Conservation (phyloP, 768 basidiomycete genomes). For the Leccinum fibrillosum region DNA sequence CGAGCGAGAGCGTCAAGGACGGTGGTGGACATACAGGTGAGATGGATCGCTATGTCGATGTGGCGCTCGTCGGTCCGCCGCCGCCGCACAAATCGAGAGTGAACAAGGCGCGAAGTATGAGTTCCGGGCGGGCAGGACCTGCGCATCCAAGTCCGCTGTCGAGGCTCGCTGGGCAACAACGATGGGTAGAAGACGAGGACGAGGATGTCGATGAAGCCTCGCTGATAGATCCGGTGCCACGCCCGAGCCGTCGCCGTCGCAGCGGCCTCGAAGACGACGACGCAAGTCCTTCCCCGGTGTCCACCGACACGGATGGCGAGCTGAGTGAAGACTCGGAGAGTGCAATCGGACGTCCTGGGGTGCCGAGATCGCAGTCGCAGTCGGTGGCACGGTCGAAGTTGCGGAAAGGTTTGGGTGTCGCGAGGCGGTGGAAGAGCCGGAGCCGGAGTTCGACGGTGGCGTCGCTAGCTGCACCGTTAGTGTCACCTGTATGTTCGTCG, state of each 20-base stretch:
- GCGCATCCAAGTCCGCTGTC: constrained; percentile 68
- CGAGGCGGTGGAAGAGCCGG: constrained; percentile 33
- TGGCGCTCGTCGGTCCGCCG: constrained; percentile 12
- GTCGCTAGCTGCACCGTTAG: constrained; percentile 32
- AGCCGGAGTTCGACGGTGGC: constrained; percentile 70
- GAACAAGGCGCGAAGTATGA: constrained; percentile 39
- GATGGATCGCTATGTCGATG: constrained; percentile 32
- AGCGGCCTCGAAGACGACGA: constrained; percentile 43
- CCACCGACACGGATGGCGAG: constrained; percentile 59
- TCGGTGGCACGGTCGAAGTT: constrained; percentile 32
- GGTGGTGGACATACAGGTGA: constrained; percentile 25
- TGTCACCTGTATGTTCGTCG: constrained; percentile 18
- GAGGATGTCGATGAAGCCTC: constrained; percentile 2
- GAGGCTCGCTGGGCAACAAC: constrained; percentile 48
- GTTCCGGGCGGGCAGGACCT: constrained; percentile 21
- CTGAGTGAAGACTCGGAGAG: constrained; percentile 31
- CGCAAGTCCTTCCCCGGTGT: constrained; percentile 55
- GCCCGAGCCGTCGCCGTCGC: constrained; percentile 13
- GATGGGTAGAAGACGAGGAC: constrained; percentile 53
- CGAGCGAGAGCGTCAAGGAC: constrained; percentile 18
- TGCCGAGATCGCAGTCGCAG: constrained; percentile 17
- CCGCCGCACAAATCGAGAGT: constrained; percentile 13
- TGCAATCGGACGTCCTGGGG: background rate
- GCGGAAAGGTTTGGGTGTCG: constrained; percentile 28
- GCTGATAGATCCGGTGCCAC: background rate